Conservation (phyloP, 495 filamentous ascomycete species). For the Podospora appendiculata region DNA sequence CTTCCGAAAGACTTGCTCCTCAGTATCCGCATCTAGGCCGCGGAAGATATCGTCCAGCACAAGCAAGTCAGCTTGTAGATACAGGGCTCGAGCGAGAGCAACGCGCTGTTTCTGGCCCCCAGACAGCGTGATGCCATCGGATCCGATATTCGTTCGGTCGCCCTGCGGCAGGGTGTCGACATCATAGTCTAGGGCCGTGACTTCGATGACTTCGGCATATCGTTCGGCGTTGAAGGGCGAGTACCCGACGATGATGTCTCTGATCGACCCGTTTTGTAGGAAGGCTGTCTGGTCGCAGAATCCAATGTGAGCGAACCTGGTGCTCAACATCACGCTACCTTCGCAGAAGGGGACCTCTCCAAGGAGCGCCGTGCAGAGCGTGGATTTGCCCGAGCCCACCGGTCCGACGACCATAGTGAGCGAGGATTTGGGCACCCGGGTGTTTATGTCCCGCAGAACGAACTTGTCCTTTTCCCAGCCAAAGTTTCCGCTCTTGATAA, state of each 20-base stretch:
- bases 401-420: slow-evolving; percentile 20
- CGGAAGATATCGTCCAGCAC: slow-evolving; percentile 42
- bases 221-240: slow-evolving; percentile 42
- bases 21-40: slow-evolving; percentile 50
- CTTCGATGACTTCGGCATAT: slow-evolving; percentile 51
- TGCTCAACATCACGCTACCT: slow-evolving; percentile 18
- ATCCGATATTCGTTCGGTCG: slow-evolving; percentile 50
- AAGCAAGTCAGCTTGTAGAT: slow-evolving; percentile 7
- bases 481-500: slow-evolving; percentile 27
- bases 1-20: slow-evolving; percentile 45
- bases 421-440: slow-evolving; percentile 23
- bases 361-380: slow-evolving; percentile 23
- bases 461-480: slow-evolving; percentile 30
- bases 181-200: slow-evolving; percentile 49
- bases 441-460: slow-evolving; percentile 22
- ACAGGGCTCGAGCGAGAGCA: slow-evolving; percentile 12
- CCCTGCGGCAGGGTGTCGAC: slow-evolving; percentile 14
- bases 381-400: slow-evolving; percentile 29
- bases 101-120: slow-evolving; percentile 59
- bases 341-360: slow-evolving; percentile 5
- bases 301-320: not conserved
- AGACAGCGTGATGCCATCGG: slow-evolving; percentile 51
- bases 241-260: slow-evolving; percentile 11
- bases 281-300: slow-evolving; percentile 32
- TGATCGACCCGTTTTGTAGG: slow-evolving; percentile 28